Evolutionary conservation across 1,284 basidiomycete genomes (phyloP), one percentile per base, ranked within the genome.

Genomic region (Cerioporus squamosus): DNA sequence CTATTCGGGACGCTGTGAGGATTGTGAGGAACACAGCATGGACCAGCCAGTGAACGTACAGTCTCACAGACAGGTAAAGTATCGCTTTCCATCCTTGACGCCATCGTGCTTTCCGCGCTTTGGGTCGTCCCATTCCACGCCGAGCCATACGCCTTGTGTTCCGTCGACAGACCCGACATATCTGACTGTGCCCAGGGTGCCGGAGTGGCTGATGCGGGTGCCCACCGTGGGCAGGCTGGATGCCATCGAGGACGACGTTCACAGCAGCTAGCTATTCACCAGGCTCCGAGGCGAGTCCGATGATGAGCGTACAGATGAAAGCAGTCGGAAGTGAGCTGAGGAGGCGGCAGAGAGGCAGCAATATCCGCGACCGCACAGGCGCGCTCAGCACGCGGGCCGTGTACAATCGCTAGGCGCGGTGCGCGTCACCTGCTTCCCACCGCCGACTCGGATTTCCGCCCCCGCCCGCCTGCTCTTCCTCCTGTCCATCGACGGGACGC

Each of bases 91-190:
- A 63, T 93, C 87, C 72, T 91, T 93, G 55, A 79, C 72, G 12
- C 97, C 97, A 65, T 90, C 85, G 71, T 98, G 95, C 74, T 92
- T 97, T 24, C 96, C 96, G 52, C 93, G 82, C 1, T 71, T 60
- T 5, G 88, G 81, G 68, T 95, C 88, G 69, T 99, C 97, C 93
- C 96, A 99, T 77, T 98, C 96, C 51, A 98, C 83, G 14, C 97
- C 97, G 5, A 96, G 82, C 96, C 97, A 99, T 15, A 75, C 66
- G 10, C 91, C 93, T 8, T 74, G 70, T 0, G 91, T 86, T 18
- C 83, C 82, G 15, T 85, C 77, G 15, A 97, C 86, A 1, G 74
- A 64, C 3, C 94, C 94, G 6, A 82, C 72, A 69, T 85, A 96
- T 73, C 77, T 85, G 59, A 97, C 74, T 0, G 93, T 94, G 3